Evolutionary conservation across 495 filamentous ascomycete species (phyloP).

Genomic region (Aspergillus olivimuriae): DNA sequence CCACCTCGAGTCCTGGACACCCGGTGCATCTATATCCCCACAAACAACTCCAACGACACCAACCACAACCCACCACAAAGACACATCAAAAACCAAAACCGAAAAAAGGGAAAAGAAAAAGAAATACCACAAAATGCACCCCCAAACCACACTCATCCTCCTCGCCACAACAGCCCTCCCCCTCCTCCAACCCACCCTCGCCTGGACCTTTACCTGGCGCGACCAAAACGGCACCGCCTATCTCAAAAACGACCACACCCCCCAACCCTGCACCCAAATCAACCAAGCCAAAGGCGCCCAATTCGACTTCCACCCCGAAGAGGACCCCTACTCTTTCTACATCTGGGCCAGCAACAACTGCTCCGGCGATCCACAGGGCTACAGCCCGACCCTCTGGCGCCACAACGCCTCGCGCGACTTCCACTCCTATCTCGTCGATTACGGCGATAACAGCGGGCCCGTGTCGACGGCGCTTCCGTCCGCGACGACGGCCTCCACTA

Average conservation of each 20-base stretch:
- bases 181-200: background rate
- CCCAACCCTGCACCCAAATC: conserved; percentile 3
- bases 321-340: conserved; percentile 2
- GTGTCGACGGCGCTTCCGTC: background rate
- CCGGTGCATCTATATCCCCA: no score
- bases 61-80: no score
- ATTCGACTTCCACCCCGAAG: conserved; percentile 3
- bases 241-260: background rate
- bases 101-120: no score
- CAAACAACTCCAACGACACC: no score
- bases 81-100: no score
- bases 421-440: conserved; percentile 1
- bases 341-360: conserved; percentile 5
- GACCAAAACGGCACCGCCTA: background rate
- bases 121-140: no score
- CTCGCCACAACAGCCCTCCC: background rate
- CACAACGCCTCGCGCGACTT: background rate
- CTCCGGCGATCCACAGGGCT: background rate
- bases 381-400: background rate
- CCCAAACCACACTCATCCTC: no score
- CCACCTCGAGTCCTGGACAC: no score
- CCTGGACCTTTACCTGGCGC: conserved; percentile 5
- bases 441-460: background rate
- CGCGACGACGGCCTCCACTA: background rate
- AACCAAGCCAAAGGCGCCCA: background rate